A percentile compares a stretch with the other conserved stretches of the same genome.
Evolutionary conservation across 2,329 filamentous ascomycete species (phyloP).

Genomic region (Trichophyton simii): DNA sequence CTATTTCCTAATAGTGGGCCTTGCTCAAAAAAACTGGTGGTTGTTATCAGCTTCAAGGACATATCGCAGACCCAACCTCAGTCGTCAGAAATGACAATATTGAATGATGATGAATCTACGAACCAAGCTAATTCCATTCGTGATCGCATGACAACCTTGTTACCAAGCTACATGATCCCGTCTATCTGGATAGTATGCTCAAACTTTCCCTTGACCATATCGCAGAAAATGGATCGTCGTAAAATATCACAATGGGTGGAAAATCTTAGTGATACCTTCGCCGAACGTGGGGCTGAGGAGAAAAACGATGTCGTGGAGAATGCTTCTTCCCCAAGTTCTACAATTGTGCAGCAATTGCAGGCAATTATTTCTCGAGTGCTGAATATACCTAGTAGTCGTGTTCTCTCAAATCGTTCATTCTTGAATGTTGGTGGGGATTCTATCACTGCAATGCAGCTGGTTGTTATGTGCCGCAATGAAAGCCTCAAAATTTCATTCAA

Average conservation of each 20-base stretch:
- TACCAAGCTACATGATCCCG: conserved; percentile 25
- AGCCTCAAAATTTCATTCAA: conserved; percentile 1
- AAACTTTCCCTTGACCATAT: conserved; percentile 25
- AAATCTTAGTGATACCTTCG: not conserved
- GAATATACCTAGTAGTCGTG: not conserved
- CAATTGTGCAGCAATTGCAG: not conserved
- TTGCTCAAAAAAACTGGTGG: not conserved
- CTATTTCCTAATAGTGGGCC: not conserved
- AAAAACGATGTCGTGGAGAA: not conserved
- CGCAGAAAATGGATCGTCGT: conserved; percentile 30
- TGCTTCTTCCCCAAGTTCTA: not conserved
- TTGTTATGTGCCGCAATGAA: not conserved
- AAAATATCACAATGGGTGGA: conserved; percentile 12
- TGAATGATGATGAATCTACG: not conserved
- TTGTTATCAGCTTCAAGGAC: not conserved
- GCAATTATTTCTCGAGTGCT: not conserved
- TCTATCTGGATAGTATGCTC: conserved; percentile 28
- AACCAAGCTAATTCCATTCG: conserved; percentile 4
- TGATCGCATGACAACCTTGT: conserved; percentile 11
- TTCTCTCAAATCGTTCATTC: not conserved
- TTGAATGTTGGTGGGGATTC: conserved; percentile 25
- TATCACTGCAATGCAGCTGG: conserved; percentile 24
- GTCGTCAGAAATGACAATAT: not conserved
- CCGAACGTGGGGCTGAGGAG: too few species aligned
- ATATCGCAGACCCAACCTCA: not conserved